These are phyloP conservation scores for Diaporthe capsici DNA, from an alignment of 2,329 filamentous ascomycete genomes.

Conservation along the genomic window DNA sequence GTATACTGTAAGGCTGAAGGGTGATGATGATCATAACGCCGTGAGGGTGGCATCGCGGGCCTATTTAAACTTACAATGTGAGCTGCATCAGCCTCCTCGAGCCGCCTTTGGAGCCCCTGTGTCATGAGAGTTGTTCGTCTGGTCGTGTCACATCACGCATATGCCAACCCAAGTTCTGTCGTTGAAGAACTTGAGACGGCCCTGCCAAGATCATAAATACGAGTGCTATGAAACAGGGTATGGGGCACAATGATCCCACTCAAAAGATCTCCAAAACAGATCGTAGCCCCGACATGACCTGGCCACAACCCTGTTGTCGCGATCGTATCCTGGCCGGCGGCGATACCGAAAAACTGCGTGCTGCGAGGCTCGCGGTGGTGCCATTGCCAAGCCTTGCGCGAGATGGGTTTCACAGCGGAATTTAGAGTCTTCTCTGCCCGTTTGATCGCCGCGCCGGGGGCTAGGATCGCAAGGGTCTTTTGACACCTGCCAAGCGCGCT, in stretches of 20 bases:
- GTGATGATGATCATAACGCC: not conserved
- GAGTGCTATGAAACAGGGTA: not conserved
- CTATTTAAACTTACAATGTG: not conserved
- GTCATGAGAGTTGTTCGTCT: not conserved
- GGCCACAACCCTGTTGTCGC: not conserved
- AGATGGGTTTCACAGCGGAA: not conserved
- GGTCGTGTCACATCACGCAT: constrained; percentile 6
- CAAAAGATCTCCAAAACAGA: constrained; percentile 1
- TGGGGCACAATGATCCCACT: not conserved
- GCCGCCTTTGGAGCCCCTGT: not conserved
- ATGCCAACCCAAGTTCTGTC: constrained; percentile 9
- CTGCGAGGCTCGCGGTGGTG: not conserved
- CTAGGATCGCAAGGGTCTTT: not conserved
- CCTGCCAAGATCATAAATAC: constrained; percentile 20
- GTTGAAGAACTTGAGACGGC: not conserved
- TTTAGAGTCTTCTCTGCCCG: not conserved
- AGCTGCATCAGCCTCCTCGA: not conserved
- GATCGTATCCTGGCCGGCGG: not conserved
- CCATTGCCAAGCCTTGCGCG: not conserved
- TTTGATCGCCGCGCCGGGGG: constrained; percentile 6
- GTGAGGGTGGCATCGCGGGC: not conserved
- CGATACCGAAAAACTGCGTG: too few relatives aligned
- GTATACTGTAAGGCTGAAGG: not conserved
- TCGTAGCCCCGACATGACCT: not conserved
- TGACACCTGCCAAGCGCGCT: not conserved